These are phyloP conservation scores for Cryptococcus sp. DNA, from an alignment of 1,284 basidiomycete species.

Conservation along the genomic window DNA sequence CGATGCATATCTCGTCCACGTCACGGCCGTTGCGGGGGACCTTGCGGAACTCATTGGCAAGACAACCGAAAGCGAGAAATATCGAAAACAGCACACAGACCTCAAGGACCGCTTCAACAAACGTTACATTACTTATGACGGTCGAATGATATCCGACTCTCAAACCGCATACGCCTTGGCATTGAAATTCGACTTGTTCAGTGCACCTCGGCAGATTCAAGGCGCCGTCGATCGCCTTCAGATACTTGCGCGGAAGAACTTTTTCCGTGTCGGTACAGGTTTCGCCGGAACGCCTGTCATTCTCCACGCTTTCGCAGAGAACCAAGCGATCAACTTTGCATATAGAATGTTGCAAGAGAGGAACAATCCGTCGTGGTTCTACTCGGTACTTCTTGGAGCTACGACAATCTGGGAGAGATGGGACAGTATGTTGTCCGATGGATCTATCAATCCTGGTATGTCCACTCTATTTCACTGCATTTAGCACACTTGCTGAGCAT, in stretches of 20 bases:
- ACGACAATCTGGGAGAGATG: conserved; percentile 44
- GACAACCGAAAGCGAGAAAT: conserved; percentile 14
- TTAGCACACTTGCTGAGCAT: no score
- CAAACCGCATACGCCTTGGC: conserved; percentile 28
- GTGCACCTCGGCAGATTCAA: conserved; percentile 4
- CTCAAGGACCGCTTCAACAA: conserved; percentile 22
- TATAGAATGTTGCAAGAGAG: conserved; percentile 40
- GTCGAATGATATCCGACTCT: conserved; percentile 25
- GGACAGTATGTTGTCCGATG: conserved; percentile 38
- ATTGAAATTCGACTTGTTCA: conserved; percentile 22
- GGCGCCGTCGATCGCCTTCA: conserved; percentile 19
- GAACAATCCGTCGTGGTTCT: conserved; percentile 28
- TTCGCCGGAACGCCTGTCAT: conserved; percentile 39
- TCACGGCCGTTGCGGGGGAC: conserved; percentile 11
- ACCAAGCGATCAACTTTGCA: conserved; percentile 25
- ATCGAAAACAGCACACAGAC: conserved; percentile 1
- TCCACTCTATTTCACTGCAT: conserved; percentile 23
- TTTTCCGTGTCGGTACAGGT: conserved; percentile 28
- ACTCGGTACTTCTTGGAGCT: conserved; percentile 31
- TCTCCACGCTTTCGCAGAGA: conserved; percentile 21
- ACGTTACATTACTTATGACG: conserved; percentile 26
- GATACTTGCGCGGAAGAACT: conserved; percentile 14
- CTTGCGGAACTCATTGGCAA: conserved; percentile 22
- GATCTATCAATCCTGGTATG: conserved; percentile 34
- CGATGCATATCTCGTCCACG: conserved; percentile 28